Evolutionary conservation across 768 basidiomycete species (phyloP), one percentile per base, ranked within the genome.

Genomic region (Boletus rubroflammeus): DNA sequence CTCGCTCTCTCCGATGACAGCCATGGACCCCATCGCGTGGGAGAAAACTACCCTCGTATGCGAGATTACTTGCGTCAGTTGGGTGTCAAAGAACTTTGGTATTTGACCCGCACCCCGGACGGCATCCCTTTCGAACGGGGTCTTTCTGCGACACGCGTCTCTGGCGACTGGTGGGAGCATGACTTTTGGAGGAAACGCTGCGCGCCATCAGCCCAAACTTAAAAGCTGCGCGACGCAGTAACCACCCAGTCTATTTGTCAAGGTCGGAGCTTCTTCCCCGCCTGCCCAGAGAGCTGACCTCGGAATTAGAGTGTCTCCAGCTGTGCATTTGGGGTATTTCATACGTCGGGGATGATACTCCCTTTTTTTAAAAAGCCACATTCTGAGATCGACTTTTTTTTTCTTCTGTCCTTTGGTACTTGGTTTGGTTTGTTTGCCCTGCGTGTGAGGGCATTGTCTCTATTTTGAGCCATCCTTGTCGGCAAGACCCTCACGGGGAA

Each of bases 1-100:
- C 82, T 97, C 58, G 81, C 86, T 19, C 78, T 99, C 26, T 98
- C 96, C 6, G 97, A 98, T 67, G 97, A 98, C 72, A 95, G 94
- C 49, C 97, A 99, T 64, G 93, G 92, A 0, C 88, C 93, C 2
- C 82, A 84, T 29, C 83, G 84, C 9, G 93, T 98, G 50, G 94
- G 93, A 0, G 75, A 93, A 54, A 93, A 98, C 69, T 99, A 98
- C 62, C 64, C 73, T 51, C 76, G 79, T 19, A 70, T 88, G 57
- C 75, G 74, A 44, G 75, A 77, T 11, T 98, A 98, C 70, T 74
- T 93, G 28, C 72, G 74, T 43, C 72, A 72, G 3, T 66, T 80
- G n/a, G 81, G 80, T 5, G 77, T 97, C 28, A 62, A 71, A 10
- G 82, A 88, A 54, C 64, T 91, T 4, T 90, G 86, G 86, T 80